Evolutionary conservation across 345 rosid genomes (phyloP).

Genomic region (Pistacia integerrima): DNA sequence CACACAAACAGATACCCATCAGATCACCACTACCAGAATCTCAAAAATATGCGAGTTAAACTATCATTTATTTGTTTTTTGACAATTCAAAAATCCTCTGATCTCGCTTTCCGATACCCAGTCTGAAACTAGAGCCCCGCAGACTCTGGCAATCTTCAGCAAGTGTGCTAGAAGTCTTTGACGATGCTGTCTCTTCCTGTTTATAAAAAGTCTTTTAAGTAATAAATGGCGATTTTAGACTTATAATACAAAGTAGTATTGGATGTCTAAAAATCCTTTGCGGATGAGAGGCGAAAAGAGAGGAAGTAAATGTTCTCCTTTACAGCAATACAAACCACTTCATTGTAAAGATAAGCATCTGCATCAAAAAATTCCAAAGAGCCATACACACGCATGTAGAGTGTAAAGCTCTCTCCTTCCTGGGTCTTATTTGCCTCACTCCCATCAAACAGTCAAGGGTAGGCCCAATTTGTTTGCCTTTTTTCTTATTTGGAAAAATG

Average conservation of each 20-base stretch:
- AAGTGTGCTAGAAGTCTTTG: too few species aligned
- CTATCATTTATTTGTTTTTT: too few species aligned
- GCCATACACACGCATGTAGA: slow-evolving; percentile 31
- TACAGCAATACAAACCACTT: slow-evolving; percentile 18
- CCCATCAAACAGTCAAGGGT: too few species aligned
- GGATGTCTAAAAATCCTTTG: slow-evolving; percentile 5
- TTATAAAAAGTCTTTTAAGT: background rate
- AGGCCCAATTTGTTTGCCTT: too few species aligned
- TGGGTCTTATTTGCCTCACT: background rate
- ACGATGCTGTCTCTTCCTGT: background rate
- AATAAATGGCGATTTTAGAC: background rate
- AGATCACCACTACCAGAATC: background rate
- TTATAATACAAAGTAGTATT: background rate
- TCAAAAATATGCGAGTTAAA: too few species aligned
- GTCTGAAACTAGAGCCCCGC: too few species aligned
- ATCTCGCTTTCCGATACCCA: too few species aligned
- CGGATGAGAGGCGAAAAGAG: background rate
- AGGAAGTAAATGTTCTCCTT: slow-evolving; percentile 14
- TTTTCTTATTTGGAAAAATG: too few species aligned
- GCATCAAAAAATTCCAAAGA: slow-evolving; percentile 24
- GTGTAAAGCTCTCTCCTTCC: slow-evolving; percentile 8
- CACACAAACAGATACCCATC: slow-evolving; percentile 4
- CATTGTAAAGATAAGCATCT: slow-evolving; percentile 33
- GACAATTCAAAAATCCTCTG: too few species aligned
- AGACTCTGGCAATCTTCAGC: too few species aligned